Evolutionary conservation across 2,329 filamentous ascomycete genomes (phyloP).

Genomic region (Sporothrix humicola): DNA sequence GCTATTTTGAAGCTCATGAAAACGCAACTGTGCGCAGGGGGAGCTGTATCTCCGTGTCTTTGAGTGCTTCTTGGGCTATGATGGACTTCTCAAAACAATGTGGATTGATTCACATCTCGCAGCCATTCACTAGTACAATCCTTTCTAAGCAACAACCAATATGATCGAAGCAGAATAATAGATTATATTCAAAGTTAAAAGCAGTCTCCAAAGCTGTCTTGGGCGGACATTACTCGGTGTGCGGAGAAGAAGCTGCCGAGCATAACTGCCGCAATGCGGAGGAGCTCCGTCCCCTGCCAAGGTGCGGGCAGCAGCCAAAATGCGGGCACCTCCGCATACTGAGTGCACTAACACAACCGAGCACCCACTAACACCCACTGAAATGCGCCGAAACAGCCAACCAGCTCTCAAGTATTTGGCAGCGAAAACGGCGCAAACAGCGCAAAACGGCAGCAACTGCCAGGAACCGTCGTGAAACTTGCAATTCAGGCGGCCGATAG

Average conservation of each 20-base stretch:
- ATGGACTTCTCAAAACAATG: no score
- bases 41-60: no score
- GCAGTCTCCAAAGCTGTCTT: no score
- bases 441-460: no score
- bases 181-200: no score
- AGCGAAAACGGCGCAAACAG: constrained; percentile 1
- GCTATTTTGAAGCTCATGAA: no score
- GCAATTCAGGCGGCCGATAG: constrained; percentile 21
- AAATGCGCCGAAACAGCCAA: background rate
- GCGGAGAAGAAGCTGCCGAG: background rate
- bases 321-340: background rate
- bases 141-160: no score
- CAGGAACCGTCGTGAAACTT: background rate
- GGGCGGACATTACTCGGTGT: background rate
- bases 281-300: background rate
- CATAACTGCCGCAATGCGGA: background rate
- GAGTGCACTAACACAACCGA: background rate
- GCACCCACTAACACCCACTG: background rate
- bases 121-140: no score
- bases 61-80: no score
- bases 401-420: background rate
- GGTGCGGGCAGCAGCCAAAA: background rate
- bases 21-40: no score
- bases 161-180: no score
- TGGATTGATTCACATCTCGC: no score